Conservation (phyloP, 2,329 filamentous ascomycete species). For the Colletotrichum navitas region DNA sequence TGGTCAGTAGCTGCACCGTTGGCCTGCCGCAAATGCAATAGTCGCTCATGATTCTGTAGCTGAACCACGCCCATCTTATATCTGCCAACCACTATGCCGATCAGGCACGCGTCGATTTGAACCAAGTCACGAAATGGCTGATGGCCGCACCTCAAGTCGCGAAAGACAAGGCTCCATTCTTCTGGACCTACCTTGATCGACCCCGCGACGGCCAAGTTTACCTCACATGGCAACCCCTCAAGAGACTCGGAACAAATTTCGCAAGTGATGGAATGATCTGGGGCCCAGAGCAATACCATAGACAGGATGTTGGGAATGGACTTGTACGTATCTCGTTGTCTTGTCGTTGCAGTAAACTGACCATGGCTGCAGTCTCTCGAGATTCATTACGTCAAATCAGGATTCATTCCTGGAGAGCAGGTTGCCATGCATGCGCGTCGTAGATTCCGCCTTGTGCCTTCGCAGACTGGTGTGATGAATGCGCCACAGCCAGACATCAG, state of each 20-base stretch:
- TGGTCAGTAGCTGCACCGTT: slow-evolving; percentile 30
- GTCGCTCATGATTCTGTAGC: slow-evolving; percentile 60
- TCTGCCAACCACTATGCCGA: slow-evolving; percentile 85
- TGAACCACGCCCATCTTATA: slow-evolving; percentile 90
- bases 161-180: slow-evolving; percentile 86
- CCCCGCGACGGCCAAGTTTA: slow-evolving; percentile 86
- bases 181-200: slow-evolving; percentile 90
- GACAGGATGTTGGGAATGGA: slow-evolving; percentile 76
- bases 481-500: slow-evolving; percentile 80
- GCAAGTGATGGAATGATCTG: slow-evolving; percentile 94
- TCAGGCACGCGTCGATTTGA: slow-evolving; percentile 76
- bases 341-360: slow-evolving; percentile 5
- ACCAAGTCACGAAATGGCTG: slow-evolving; percentile 86
- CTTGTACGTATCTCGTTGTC: slow-evolving; percentile 58
- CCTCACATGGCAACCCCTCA: slow-evolving; percentile 88
- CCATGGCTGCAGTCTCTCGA: slow-evolving; percentile 78
- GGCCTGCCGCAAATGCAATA: slow-evolving; percentile 51
- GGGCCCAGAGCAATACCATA: slow-evolving; percentile 82
- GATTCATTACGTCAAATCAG: slow-evolving; percentile 84
- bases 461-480: slow-evolving; percentile 76
- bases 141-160: slow-evolving; percentile 87
- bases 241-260: slow-evolving; percentile 78
- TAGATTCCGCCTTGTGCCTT: slow-evolving; percentile 86
- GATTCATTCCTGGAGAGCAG: slow-evolving; percentile 82
- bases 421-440: slow-evolving; percentile 82